Conservation (phyloP, 2,329 filamentous ascomycete species). For the Exophiala xenobiotica region DNA sequence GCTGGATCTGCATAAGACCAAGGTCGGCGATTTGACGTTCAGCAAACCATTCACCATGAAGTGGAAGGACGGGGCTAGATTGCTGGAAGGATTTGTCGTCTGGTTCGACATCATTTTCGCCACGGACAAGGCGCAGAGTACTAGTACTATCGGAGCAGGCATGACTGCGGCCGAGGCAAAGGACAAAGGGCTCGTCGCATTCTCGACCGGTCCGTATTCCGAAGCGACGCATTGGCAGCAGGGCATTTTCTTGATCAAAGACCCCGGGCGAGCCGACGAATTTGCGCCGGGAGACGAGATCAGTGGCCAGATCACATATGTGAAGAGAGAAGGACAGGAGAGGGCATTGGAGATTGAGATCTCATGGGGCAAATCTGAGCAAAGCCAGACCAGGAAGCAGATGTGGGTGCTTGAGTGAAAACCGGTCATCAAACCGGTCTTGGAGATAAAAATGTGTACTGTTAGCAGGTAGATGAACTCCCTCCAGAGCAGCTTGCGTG, state of each 20-base stretch:
- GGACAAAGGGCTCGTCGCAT: slow-evolving; percentile 66
- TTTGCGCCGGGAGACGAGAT: slow-evolving; percentile 59
- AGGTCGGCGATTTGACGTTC: slow-evolving; percentile 72
- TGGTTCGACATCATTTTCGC: slow-evolving; percentile 97
- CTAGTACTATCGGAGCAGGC: slow-evolving; percentile 52
- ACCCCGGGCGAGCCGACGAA: slow-evolving; percentile 37
- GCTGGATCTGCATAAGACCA: slow-evolving; percentile 73
- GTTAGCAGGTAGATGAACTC: neutral
- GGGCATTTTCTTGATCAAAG: slow-evolving; percentile 66
- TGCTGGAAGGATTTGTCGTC: slow-evolving; percentile 80
- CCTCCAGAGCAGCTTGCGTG: slow-evolving; percentile 34
- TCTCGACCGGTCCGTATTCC: slow-evolving; percentile 79
- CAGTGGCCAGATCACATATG: slow-evolving; percentile 67
- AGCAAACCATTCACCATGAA: slow-evolving; percentile 64
- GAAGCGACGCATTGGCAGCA: slow-evolving; percentile 90
- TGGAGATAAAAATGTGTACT: too few relatives aligned
- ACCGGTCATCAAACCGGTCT: neutral
- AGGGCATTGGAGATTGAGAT: slow-evolving; percentile 66
- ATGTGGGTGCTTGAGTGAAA: slow-evolving; percentile 43
- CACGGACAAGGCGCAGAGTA: slow-evolving; percentile 52
- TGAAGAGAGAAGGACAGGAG: slow-evolving; percentile 67
- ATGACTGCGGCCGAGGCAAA: slow-evolving; percentile 65
- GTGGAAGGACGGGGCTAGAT: slow-evolving; percentile 23
- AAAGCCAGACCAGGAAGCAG: slow-evolving; percentile 40
- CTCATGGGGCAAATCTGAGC: slow-evolving; percentile 56